phyloP scores from a whole-genome alignment of 257 asterid species.

The Solanum pennellii region DNA sequence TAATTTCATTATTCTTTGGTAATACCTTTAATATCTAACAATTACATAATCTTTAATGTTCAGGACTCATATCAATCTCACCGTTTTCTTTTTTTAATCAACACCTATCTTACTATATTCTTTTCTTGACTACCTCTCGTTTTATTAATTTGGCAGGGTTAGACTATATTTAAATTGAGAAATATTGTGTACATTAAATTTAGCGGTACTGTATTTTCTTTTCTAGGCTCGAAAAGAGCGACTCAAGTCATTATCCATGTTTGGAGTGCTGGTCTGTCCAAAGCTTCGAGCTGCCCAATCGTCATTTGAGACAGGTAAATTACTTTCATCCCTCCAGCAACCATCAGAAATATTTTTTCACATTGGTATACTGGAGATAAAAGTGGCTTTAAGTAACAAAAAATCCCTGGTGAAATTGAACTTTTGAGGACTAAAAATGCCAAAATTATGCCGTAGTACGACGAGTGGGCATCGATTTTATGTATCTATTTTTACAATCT shows the following conservation, averaged over 20 bases:
- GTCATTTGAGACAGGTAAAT: conserved; percentile 87
- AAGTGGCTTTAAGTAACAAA: neutral
- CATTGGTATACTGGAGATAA: neutral
- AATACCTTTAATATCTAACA: neutral
- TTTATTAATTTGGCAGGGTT: neutral
- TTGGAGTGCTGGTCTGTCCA: conserved; percentile 81
- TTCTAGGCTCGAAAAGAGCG: conserved; percentile 54
- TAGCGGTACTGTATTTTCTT: neutral
- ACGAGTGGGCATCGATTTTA: neutral
- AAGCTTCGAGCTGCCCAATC: conserved; percentile 85
- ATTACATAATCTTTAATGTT: too few species aligned
- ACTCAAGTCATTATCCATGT: conserved; percentile 58
- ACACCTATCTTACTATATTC: neutral
- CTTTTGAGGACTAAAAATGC: neutral
- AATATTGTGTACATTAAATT: neutral
- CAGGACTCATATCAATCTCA: too few species aligned
- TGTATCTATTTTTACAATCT: neutral
- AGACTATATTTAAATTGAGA: neutral
- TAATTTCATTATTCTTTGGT: neutral
- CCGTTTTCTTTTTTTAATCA: neutral
- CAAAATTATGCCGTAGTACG: neutral
- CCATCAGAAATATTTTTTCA: neutral
- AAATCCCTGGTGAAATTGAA: neutral
- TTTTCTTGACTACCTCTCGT: neutral
- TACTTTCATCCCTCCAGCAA: neutral